A percentile compares a stretch with the other conserved stretches of the same genome.
phyloP scores from a whole-genome alignment of 306 rosid genomes.

The Abrus precatorius region DNA sequence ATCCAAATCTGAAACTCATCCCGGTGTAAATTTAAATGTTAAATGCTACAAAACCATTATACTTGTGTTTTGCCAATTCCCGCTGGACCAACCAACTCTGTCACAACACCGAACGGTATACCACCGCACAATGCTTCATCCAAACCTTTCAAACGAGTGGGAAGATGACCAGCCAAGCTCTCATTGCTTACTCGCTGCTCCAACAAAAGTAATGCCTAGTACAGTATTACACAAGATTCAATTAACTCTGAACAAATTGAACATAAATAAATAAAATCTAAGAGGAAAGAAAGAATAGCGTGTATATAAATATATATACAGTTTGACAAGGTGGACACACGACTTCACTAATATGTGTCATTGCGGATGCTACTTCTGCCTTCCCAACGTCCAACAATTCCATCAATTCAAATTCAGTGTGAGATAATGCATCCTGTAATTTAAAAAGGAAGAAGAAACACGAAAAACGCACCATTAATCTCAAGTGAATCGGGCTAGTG shows the following conservation, averaged over 20 bases:
- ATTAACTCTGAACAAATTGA: conserved; percentile 31
- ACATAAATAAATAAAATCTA: not conserved
- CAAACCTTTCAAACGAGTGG: conserved; percentile 82
- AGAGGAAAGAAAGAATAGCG: not conserved
- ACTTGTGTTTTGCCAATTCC: conserved; percentile 97
- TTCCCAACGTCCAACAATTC: conserved; percentile 81
- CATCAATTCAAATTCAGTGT: conserved; percentile 90
- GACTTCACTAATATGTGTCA: conserved; percentile 81
- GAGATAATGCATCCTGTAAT: conserved; percentile 78
- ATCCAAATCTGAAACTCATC: conserved; percentile 11
- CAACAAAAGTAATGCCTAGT: conserved; percentile 73
- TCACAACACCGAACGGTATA: conserved; percentile 86
- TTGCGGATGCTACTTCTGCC: conserved; percentile 70
- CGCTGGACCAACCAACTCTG: conserved; percentile 98
- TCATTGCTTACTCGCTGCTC: conserved; percentile 74
- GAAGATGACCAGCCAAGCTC: conserved; percentile 82
- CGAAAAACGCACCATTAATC: not conserved
- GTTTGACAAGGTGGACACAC: conserved; percentile 91
- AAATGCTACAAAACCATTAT: conserved; percentile 20
- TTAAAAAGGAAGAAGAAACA: not conserved
- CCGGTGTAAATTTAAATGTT: not conserved
- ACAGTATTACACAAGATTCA: conserved; percentile 47
- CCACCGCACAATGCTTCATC: conserved; percentile 93
- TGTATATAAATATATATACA: conserved; percentile 48
- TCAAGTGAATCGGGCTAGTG: not conserved